A percentile compares a stretch with the other conserved stretches of the same genome.
phyloP scores from a whole-genome alignment of 345 rosid genomes.

The Syzygium grande region DNA sequence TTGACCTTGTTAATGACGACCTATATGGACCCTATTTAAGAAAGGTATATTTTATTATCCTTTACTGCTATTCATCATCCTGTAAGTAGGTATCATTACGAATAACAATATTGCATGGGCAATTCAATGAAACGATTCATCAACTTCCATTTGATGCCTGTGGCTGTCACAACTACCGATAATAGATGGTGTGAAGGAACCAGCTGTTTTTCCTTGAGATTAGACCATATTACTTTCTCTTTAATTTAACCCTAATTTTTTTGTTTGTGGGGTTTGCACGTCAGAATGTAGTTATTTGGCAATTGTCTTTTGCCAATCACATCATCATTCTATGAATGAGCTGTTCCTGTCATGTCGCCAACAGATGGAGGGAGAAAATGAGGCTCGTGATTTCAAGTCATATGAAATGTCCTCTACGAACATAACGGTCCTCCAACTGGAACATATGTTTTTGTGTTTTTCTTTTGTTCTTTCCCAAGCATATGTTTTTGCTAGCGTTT shows the following conservation, averaged over 20 bases:
- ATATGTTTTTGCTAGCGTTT: neutral
- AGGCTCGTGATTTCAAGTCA: neutral
- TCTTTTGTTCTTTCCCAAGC: neutral
- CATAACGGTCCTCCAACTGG: neutral
- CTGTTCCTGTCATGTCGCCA: conserved; percentile 57
- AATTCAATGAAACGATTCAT: neutral
- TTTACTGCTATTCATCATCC: neutral
- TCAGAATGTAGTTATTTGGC: neutral
- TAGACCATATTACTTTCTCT: neutral
- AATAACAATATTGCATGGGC: neutral
- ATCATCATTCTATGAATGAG: conserved; percentile 50
- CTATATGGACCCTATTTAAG: neutral
- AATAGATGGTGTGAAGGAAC: neutral
- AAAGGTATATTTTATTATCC: neutral
- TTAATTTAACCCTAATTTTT: neutral
- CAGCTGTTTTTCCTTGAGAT: neutral
- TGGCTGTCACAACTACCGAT: neutral
- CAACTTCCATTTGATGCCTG: neutral
- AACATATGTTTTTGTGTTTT: neutral
- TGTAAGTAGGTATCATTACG: neutral
- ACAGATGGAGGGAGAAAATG: neutral
- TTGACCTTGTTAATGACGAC: neutral
- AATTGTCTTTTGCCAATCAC: conserved; percentile 35
- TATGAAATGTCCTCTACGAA: neutral
- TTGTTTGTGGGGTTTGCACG: neutral